Evolutionary conservation across 306 rosid species (phyloP), one percentile per base, ranked within the genome.

Genomic region (Dalbergia cultrata): DNA sequence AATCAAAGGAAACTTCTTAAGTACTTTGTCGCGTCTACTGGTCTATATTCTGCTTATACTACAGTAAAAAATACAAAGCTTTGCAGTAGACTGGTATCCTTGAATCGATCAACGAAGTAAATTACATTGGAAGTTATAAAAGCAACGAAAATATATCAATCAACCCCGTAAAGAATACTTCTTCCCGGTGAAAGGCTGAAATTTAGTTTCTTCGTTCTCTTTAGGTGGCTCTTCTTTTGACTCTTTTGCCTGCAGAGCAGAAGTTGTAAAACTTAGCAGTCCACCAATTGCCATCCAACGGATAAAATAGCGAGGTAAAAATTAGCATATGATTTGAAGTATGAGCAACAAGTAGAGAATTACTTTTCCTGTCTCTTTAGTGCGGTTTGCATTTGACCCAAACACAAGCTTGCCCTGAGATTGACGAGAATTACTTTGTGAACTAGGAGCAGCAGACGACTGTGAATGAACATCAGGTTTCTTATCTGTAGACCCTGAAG

Each of bases 341-440:
- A 61, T 67, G 41, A 58, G 16, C 39, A 59, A 65, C 35, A 60
- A 64, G 74, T n/a, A 49, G 59, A 49, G 67, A 64, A 75, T 71
- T 76, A 95, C 99, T 97, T 91, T 91, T 59, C 61, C 84, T 3
- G 87, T 72, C 63, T 85, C 97, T 82, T 88, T 93, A 21, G 75
- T 16, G 16, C 91, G 95, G 84, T 74, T 88, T 13, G 85, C 89
- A 83, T 82, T 91, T 81, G 92, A 85, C 53, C 99, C 99, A 56
- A 95, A 95, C 44, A 95, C 99, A 56, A 95, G 95, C 89, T 95
- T 95, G 68, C 97, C 97, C 83, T 90, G 97, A 70, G 99, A 58
- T 86, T 89, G 98, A 59, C 82, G 83, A 83, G 82, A 86, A 69
- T 76, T 68, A 37, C 82, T 65, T 79, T 87, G 89, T 19, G 94